Base-by-base conservation (phyloP, 1,284 basidiomycete species). In the Hortiboletus rubellus region DNA sequence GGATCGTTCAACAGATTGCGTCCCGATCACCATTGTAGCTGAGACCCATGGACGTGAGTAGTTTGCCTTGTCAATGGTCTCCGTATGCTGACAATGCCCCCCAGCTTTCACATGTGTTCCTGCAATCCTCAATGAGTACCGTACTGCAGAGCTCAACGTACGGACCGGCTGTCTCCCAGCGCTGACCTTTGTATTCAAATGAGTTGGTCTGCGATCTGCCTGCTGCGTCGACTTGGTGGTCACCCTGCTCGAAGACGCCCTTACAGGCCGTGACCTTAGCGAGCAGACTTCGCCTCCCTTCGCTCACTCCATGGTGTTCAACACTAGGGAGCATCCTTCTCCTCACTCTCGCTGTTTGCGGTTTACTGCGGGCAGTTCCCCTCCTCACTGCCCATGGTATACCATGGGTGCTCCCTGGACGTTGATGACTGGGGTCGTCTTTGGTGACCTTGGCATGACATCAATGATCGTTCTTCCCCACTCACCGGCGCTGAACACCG, bases 131-230 rank as follows among this genome's bases (percentile, higher is more conserved):
- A 98, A 98, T 76, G 97, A 99, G 74, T 99, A 99, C 75, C 90
- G 96, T 50, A 99, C 96, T 2, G 92, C 92, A 1, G 97, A 99
- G 72, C 83, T 99, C 60, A 99, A 99, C 74, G 97, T 99, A 45
- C 90, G 97, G 54, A 99, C 96, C n/a, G 97, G 97, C 60, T 99
- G 96, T 84, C 81, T 99, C 60, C 99, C 99, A 74, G 96, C 97
- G 1, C 82, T 99, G 30, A 95, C 96, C 6, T 99, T 98, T 81
- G 91, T 99, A 59, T 99, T 99, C 71, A 96, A 99, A 80, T 99
- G 99, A 70, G 96, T 99, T 66, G 97, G 97, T n/a, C 97, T 98
- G 42, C 96, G 98, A 80, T 96, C 94, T 31, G 96, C 97, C 40
- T 97, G 98, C 78, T 99, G 99, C 73, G 91, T 92, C 69, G 94